A percentile compares a stretch with the other conserved stretches of the same genome.
These are phyloP conservation scores for Drechmeria coniospora DNA, from an alignment of 2,329 filamentous ascomycete species.

Conservation along the genomic window DNA sequence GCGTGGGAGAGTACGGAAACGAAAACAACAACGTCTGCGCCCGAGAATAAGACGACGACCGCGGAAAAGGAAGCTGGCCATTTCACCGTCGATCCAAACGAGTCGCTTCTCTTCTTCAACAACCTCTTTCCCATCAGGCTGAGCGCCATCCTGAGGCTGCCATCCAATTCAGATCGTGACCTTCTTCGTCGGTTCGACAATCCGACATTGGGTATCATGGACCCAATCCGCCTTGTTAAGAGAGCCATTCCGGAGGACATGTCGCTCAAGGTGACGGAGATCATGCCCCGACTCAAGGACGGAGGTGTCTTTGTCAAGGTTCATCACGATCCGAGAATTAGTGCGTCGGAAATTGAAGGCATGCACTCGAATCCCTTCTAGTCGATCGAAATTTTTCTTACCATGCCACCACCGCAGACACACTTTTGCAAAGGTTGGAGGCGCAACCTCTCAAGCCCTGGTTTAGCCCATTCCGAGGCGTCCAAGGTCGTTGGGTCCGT, in stretches of 20 bases:
- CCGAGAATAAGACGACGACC: constrained; percentile 15
- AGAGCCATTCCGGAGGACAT: constrained; percentile 47
- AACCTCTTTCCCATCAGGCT: constrained; percentile 78
- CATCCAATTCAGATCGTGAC: constrained; percentile 33
- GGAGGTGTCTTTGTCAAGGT: constrained; percentile 91
- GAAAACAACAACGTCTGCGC: no score
- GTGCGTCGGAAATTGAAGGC: constrained; percentile 28
- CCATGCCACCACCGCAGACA: no score
- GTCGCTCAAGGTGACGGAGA: constrained; percentile 58
- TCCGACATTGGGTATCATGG: constrained; percentile 31
- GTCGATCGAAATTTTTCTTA: no score
- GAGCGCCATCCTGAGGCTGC: constrained; percentile 27
- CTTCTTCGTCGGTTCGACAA: constrained; percentile 37
- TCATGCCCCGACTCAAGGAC: constrained; percentile 75
- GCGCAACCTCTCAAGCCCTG: constrained; percentile 67
- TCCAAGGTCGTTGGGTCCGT: constrained; percentile 58
- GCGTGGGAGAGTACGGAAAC: constrained; percentile 5
- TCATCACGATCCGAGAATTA: constrained; percentile 28
- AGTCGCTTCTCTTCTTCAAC: constrained; percentile 81
- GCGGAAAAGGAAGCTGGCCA: constrained; percentile 62
- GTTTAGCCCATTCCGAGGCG: constrained; percentile 69
- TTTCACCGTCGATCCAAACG: constrained; percentile 59
- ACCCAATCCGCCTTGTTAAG: constrained; percentile 38
- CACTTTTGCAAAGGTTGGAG: constrained; percentile 46
- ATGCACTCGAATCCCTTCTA: constrained; percentile 6